A percentile compares a stretch with the other conserved stretches of the same genome.
Evolutionary conservation across 768 basidiomycete genomes (phyloP).

Genomic region (Filobasidium wieringae): DNA sequence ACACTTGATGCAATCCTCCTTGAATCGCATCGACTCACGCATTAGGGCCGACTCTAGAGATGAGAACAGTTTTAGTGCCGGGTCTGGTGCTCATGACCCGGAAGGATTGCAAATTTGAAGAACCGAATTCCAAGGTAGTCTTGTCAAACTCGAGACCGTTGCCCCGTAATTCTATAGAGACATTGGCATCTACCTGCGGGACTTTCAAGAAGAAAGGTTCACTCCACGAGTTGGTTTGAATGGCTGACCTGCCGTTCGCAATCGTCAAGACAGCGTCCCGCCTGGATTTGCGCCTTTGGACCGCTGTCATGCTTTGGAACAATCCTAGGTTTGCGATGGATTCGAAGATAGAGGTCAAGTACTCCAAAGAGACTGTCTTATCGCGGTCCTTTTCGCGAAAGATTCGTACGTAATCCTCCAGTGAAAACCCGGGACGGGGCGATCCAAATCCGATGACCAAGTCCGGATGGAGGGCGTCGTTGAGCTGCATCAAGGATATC

Average conservation of each 20-base stretch:
- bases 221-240: slow-evolving; percentile 71
- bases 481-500: slow-evolving; percentile 51
- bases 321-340: slow-evolving; percentile 56
- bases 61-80: slow-evolving; percentile 68
- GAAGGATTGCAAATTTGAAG: slow-evolving; percentile 73
- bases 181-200: slow-evolving; percentile 67
- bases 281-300: no score
- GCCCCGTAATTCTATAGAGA: slow-evolving; percentile 72
- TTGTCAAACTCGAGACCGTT: slow-evolving; percentile 84
- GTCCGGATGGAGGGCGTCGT: slow-evolving; percentile 60
- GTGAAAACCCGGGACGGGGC: slow-evolving; percentile 44
- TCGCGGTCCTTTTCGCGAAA: slow-evolving; percentile 69
- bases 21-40: slow-evolving; percentile 45
- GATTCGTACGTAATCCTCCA: slow-evolving; percentile 68
- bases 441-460: slow-evolving; percentile 33
- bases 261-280: no score
- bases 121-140: slow-evolving; percentile 62
- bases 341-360: slow-evolving; percentile 63
- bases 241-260: no score
- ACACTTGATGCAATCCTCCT: no score
- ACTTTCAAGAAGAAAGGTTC: slow-evolving; percentile 78
- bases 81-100: slow-evolving; percentile 75
- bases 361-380: slow-evolving; percentile 58
- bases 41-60: slow-evolving; percentile 72
- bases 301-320: no score